Percentiles rank a stretch among this genome's conserved stretches.
Evolutionary conservation across 2,329 filamentous ascomycete genomes (phyloP).

Genomic region (Colletotrichum australisinense): DNA sequence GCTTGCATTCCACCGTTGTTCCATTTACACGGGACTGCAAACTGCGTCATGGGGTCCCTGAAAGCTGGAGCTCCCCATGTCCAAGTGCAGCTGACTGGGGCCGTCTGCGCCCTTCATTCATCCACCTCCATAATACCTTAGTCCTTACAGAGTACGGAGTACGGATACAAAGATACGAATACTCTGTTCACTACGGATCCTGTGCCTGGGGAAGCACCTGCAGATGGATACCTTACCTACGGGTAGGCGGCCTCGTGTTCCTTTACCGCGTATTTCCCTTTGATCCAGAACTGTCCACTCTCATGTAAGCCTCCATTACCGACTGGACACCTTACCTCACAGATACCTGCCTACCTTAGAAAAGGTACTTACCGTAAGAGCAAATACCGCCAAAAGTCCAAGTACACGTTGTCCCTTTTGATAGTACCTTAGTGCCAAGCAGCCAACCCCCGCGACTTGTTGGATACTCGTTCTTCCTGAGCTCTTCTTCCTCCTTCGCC

Average conservation of each 20-base stretch:
- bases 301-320: neutral
- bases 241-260: neutral
- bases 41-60: slow-evolving; percentile 32
- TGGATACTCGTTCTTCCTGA: neutral
- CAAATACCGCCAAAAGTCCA: neutral
- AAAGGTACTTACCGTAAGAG: neutral
- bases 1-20: neutral
- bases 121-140: neutral
- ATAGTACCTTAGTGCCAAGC: neutral
- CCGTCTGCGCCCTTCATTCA: slow-evolving; percentile 4
- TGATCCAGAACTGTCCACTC: neutral
- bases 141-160: too few species aligned
- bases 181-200: too few species aligned
- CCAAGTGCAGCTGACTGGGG: slow-evolving; percentile 21
- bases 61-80: slow-evolving; percentile 5
- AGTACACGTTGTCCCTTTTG: slow-evolving; percentile 13
- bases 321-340: neutral
- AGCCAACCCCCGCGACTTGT: neutral
- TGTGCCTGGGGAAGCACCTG: neutral
- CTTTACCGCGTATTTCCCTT: slow-evolving; percentile 2
- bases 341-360: neutral
- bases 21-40: slow-evolving; percentile 26
- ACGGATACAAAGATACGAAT: too few species aligned
- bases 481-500: neutral
- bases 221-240: neutral